Conservation (phyloP, 1,139 yeast genomes). For the Zygoascus sp. region DNA sequence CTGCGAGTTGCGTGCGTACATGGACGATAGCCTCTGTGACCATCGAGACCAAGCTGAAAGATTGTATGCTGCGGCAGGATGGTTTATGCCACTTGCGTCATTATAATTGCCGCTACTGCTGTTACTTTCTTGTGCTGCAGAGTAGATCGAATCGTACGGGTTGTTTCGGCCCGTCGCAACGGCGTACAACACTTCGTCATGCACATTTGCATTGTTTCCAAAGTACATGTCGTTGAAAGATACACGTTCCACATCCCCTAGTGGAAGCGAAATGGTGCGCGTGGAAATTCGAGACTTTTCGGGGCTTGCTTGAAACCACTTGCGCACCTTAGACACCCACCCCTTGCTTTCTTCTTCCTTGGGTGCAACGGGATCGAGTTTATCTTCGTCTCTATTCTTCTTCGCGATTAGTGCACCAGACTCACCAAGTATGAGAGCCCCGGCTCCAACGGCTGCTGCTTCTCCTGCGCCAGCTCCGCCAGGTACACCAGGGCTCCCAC, state of each 20-base stretch:
- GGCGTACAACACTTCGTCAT: slow-evolving; percentile 1
- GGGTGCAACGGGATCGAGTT: slow-evolving; percentile 2
- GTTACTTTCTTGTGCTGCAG: too few species aligned
- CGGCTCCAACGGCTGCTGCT: neutral
- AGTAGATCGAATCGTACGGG: slow-evolving; percentile 4
- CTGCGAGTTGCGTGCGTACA: slow-evolving; percentile 3
- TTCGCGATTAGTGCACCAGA: neutral
- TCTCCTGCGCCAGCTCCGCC: too few species aligned
- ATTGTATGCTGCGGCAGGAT: neutral
- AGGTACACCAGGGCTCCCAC: too few species aligned
- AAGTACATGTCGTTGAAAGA: slow-evolving; percentile 9
- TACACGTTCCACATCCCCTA: neutral
- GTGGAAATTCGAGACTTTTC: neutral
- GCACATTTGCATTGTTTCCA: neutral
- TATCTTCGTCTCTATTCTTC: neutral
- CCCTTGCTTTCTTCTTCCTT: neutral
- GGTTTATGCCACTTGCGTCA: too few species aligned
- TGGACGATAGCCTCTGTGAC: neutral
- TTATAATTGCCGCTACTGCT: too few species aligned
- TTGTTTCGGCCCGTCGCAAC: slow-evolving; percentile 6
- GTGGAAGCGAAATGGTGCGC: neutral
- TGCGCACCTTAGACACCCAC: neutral
- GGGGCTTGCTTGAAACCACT: neutral
- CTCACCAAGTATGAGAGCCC: neutral
- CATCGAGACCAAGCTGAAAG: neutral